phyloP scores from a whole-genome alignment of 306 rosid species.

The Trifolium fragiferum region DNA sequence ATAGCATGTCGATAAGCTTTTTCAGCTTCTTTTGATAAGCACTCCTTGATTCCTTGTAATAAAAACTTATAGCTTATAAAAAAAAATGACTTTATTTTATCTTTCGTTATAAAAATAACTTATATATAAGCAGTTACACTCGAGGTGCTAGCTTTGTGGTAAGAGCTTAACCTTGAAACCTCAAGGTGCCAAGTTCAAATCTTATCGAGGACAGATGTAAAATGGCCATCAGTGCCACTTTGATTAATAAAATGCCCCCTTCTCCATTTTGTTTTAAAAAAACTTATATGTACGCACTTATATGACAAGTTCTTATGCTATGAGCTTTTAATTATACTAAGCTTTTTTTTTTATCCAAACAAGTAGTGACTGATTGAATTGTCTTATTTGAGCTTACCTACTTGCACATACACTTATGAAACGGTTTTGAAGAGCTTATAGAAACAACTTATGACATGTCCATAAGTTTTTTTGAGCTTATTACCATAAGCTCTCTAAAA shows the following conservation, averaged over 20 bases:
- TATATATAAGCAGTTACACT: not conserved
- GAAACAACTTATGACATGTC: not conserved
- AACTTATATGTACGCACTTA: no score
- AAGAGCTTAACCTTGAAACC: no score
- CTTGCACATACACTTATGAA: not conserved
- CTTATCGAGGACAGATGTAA: no score
- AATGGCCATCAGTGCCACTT: no score
- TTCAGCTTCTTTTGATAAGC: not conserved
- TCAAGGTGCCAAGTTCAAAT: no score
- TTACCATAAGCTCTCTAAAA: not conserved
- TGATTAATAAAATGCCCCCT: no score
- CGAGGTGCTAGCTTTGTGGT: no score
- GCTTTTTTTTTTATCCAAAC: not conserved
- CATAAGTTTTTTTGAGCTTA: not conserved
- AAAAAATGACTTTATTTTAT: not conserved
- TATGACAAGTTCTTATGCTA: not conserved
- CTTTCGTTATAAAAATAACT: not conserved
- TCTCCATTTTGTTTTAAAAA: no score
- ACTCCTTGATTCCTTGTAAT: not conserved
- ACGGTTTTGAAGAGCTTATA: no score
- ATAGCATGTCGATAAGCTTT: not conserved
- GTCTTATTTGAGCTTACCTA: not conserved
- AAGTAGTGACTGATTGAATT: not conserved
- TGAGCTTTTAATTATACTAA: not conserved
- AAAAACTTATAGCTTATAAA: not conserved